phyloP scores from a whole-genome alignment of 305 asterid species.

The Fraxinus greggii region DNA sequence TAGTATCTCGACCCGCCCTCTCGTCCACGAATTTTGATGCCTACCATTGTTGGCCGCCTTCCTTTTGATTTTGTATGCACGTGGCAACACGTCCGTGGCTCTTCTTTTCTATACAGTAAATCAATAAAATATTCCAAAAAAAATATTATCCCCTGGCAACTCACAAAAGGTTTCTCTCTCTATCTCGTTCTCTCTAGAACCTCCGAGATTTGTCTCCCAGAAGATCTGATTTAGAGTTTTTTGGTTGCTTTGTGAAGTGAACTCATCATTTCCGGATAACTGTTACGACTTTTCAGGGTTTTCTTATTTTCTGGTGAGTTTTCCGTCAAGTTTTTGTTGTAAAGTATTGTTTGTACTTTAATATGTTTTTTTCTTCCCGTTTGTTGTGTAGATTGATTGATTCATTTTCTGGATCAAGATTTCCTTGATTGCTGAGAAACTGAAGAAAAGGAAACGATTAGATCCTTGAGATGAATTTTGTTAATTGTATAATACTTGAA shows the following conservation, averaged over 20 bases:
- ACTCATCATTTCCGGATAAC: constrained; percentile 18
- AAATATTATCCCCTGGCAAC: constrained; percentile 23
- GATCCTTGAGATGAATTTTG: not conserved
- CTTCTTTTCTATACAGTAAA: constrained; percentile 20
- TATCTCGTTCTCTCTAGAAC: constrained; percentile 35
- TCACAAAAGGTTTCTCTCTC: constrained; percentile 8
- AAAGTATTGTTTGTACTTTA: constrained; percentile 12
- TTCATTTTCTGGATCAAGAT: constrained; percentile 8
- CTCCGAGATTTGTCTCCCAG: constrained; percentile 44
- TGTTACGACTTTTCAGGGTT: not conserved
- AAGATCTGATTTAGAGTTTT: constrained; percentile 36
- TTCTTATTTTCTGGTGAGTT: constrained; percentile 34
- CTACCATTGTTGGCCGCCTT: constrained; percentile 40
- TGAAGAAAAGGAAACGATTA: not conserved
- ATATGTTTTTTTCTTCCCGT: not conserved
- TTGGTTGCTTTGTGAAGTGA: constrained; percentile 20
- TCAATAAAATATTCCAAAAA: constrained; percentile 24
- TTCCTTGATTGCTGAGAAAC: constrained; percentile 11
- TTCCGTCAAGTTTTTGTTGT: constrained; percentile 20
- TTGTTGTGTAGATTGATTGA: constrained; percentile 14
- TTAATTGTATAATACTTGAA: not conserved
- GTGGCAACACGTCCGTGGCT: constrained; percentile 47
- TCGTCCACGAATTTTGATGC: constrained; percentile 83
- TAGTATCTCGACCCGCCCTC: constrained; percentile 54
- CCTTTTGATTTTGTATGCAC: constrained; percentile 54